phyloP scores from a whole-genome alignment of 1,284 basidiomycete species.

The Ceratobasidium sp. region DNA sequence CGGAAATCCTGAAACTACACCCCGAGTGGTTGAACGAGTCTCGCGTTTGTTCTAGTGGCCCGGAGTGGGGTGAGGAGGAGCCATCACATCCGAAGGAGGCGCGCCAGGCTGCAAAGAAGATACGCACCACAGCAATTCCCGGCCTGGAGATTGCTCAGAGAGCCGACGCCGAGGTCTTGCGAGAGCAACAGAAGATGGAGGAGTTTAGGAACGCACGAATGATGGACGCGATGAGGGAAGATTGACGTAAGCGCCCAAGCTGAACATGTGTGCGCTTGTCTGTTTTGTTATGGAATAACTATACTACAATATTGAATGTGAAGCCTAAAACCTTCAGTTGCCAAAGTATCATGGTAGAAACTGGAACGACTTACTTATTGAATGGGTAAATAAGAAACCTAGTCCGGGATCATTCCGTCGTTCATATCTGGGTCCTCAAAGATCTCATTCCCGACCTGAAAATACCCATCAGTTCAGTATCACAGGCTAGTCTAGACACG shows the following conservation, averaged over 20 bases:
- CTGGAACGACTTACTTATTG: no score
- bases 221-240: no score
- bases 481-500: neutral
- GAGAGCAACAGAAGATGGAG: neutral
- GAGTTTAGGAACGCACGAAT: constrained; percentile 16
- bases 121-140: neutral
- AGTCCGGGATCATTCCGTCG: no score
- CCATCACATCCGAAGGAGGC: neutral
- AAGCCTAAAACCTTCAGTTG: no score
- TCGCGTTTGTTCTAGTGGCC: neutral
- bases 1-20: neutral
- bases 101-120: neutral
- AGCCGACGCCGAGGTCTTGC: neutral
- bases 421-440: neutral
- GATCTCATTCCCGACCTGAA: neutral
- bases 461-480: neutral
- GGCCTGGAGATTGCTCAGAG: neutral
- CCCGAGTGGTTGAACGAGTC: neutral
- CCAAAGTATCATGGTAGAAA: no score
- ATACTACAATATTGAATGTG: no score
- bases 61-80: neutral
- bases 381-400: no score
- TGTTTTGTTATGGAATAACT: no score
- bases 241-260: no score
- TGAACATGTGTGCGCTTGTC: no score